Base-by-base conservation (phyloP, 2,329 filamentous ascomycete species). In the Malbranchea cinnamomea region DNA sequence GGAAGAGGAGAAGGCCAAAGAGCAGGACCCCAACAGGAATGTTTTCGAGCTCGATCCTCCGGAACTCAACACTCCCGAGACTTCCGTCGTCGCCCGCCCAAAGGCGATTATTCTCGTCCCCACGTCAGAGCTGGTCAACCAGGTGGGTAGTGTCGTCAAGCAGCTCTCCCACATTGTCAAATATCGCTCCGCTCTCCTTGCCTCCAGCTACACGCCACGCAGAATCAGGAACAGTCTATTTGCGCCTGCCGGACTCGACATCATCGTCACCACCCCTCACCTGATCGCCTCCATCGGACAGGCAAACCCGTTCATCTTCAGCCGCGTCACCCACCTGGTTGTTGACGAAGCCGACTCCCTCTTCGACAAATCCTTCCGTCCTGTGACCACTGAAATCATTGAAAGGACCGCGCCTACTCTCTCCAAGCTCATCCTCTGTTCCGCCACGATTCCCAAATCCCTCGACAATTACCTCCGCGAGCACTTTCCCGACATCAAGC, bases 261-360 rank as follows among this genome's bases (percentile, higher is more conserved):
- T 98, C 26, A 60, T 95, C 6, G 67, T 95, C 35, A 68, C 81
- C 10, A 98, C 89, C 0, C 91, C 89, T 4, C 85, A 94, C 48
- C 67, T 98, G 7, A 69, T 98, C 22, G 69, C 78, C 33, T 85
- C 81, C 37, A 89, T 98, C 47, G 82, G 82, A 8, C 74, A 92
- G 41, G 77, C 74, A 12, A 84, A 94, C 41, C 89, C 89, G 7
- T 87, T 93, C 46, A 75, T 98, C 37, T 71, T 98, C 20, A 85
- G 82, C n/a, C 78, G 83, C 8, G 85, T 95, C 35, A 75, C 72
- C 2, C 82, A 95, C 49, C 67, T 98, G 7, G 69, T 98, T 35
- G 67, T 93, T 28, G 91, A 98, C 50, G 91, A 98, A 61, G 91
- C 91, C 1, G 89, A 98, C 56, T 94, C 85, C 3, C 71, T 98